Base-by-base conservation (phyloP, 441 rosid species). In the Arabidopsis hybrid region DNA sequence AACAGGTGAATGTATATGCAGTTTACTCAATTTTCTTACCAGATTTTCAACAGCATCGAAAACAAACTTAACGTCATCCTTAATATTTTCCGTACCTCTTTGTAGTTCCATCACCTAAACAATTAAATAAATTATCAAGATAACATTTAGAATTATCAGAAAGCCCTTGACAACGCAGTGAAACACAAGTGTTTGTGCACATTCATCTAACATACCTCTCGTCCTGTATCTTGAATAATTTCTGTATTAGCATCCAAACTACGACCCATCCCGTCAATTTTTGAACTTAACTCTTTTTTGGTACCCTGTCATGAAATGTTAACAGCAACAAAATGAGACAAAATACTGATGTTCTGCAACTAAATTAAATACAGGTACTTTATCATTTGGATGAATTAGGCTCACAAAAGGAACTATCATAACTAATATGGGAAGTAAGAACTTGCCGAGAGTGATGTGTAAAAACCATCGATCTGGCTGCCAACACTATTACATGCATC, bases 401-500 rank as follows among this genome's bases (percentile, higher is more conserved):
- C 38, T 31, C 53, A 16, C 14, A 26, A 42, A 60, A 62, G 31
- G 39, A 43, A 36, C 14, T 40, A 68, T 53, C 42, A 31, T 21
- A 57, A 55, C 52, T 40, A 32, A 50, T 46, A 36, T 21, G 72
- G 60, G 31, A 63, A 71, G 53, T 34, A 47, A 76, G 72, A 59
- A 70, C 85, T 81, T 84, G 74, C 99, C 84, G 89, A 78, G 73
- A 93, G 85, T 6, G 93, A 88, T 17, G 84, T 73, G 81, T 91
- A 90, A 67, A 93, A 95, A 61, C 73, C 87, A 55, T 93, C 96
- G 69, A 95, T 95, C 72, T 90, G 91, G 75, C 79, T 84, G 78
- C 91, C 95, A 60, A 95, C 82, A 58, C 84, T 76, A 72, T 83
- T 80, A 71, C 96, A 85, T 45, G 98, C 97, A 76, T 93, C 99